Percentiles rank a stretch among this genome's conserved stretches.
phyloP scores from a whole-genome alignment of 1,284 basidiomycete genomes.

The Xanthoconium separans region DNA sequence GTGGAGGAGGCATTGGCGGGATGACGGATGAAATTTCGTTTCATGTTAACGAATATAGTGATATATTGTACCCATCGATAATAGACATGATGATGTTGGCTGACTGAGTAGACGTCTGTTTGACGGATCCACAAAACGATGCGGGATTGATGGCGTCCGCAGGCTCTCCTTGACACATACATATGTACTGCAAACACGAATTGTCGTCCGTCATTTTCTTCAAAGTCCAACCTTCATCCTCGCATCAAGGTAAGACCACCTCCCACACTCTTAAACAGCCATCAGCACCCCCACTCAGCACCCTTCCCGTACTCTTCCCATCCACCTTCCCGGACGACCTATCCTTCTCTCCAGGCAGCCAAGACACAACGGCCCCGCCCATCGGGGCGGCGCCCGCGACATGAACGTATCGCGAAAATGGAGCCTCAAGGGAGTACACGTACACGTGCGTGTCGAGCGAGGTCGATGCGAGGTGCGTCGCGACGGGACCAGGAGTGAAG shows the following conservation, averaged over 20 bases:
- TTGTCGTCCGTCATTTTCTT: too few species aligned
- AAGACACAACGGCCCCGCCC: constrained; percentile 79
- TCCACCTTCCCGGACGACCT: background rate
- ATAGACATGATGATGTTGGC: too few species aligned
- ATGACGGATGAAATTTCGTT: background rate
- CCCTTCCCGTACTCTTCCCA: constrained; percentile 40
- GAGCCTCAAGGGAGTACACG: constrained; percentile 81
- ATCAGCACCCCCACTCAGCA: constrained; percentile 83
- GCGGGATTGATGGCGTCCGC: too few species aligned
- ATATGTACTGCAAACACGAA: too few species aligned
- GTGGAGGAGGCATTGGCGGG: constrained; percentile 53
- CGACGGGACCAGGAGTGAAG: constrained; percentile 34
- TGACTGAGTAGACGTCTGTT: too few species aligned
- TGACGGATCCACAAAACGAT: too few species aligned
- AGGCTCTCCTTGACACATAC: too few species aligned
- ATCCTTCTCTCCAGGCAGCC: constrained; percentile 46
- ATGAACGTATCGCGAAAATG: constrained; percentile 69
- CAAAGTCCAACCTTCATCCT: background rate
- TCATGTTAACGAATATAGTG: background rate
- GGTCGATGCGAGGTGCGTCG: constrained; percentile 72
- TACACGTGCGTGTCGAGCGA: constrained; percentile 93
- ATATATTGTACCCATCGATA: too few species aligned
- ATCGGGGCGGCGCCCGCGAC: constrained; percentile 86
- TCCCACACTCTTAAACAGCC: constrained; percentile 79
- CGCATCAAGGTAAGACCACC: constrained; percentile 47